These are phyloP conservation scores for Nicotiana benthamiana DNA, from an alignment of 257 asterid genomes.

Conservation along the genomic window DNA sequence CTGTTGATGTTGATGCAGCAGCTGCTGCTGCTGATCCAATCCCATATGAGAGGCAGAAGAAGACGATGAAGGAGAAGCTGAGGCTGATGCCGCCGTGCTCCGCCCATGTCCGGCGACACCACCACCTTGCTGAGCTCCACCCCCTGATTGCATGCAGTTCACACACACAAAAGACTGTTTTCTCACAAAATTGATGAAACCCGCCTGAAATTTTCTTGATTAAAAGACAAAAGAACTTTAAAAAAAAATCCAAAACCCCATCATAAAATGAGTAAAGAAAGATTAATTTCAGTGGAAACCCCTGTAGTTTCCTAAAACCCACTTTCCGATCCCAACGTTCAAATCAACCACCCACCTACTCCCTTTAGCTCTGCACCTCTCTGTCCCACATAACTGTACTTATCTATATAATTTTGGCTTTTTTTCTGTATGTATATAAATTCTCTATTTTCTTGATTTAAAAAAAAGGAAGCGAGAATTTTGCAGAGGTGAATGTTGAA, in stretches of 20 bases:
- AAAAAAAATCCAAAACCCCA: neutral
- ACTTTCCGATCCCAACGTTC: conserved; percentile 38
- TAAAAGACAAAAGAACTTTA: neutral
- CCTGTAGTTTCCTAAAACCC: conserved; percentile 22
- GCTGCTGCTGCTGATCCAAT: conserved; percentile 80
- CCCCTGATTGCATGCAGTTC: conserved; percentile 78
- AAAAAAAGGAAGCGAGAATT: conserved; percentile 17
- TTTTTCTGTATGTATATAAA: neutral
- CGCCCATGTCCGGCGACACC: conserved; percentile 67
- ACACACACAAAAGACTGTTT: neutral
- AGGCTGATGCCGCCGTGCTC: conserved; percentile 61
- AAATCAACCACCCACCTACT: conserved; percentile 22
- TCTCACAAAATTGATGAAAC: neutral
- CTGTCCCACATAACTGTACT: conserved; percentile 36
- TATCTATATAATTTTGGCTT: conserved; percentile 4
- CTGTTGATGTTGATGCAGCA: conserved; percentile 58
- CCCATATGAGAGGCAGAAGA: conserved; percentile 60
- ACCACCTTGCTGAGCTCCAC: conserved; percentile 81
- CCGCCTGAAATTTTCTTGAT: conserved; percentile 1
- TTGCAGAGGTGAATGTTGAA: neutral
- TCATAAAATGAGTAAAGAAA: conserved; percentile 20
- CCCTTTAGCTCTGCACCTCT: conserved; percentile 6
- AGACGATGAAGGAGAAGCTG: conserved; percentile 86
- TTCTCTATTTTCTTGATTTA: neutral
- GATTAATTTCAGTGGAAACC: conserved; percentile 14